Conservation (phyloP, 2,329 filamentous ascomycete genomes). For the Hypoxylon sp. region DNA sequence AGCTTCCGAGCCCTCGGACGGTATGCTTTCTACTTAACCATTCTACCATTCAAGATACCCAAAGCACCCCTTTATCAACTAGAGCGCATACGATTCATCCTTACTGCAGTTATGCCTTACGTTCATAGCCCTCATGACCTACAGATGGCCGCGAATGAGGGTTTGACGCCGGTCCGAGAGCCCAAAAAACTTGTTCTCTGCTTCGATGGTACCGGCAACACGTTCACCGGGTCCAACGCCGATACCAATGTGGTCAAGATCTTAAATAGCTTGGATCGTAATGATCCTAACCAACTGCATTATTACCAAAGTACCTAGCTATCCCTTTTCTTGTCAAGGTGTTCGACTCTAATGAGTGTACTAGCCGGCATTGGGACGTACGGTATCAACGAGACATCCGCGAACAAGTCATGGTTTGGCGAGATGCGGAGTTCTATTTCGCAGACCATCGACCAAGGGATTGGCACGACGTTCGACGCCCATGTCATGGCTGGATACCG, state of each 20-base stretch:
- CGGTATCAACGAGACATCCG: conserved; percentile 60
- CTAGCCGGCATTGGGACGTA: conserved; percentile 67
- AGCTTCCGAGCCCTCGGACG: conserved; percentile 3
- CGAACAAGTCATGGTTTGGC: conserved; percentile 57
- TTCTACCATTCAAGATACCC: conserved; percentile 2
- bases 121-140: neutral
- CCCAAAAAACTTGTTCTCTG: conserved; percentile 62
- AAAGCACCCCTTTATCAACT: neutral
- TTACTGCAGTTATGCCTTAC: conserved; percentile 19
- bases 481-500: conserved; percentile 68
- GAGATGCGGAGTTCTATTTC: conserved; percentile 56
- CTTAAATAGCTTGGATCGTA: conserved; percentile 62
- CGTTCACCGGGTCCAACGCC: conserved; percentile 61
- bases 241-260: conserved; percentile 70
- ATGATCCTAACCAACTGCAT: conserved; percentile 61
- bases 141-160: conserved; percentile 20
- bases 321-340: neutral
- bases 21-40: neutral
- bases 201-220: conserved; percentile 66
- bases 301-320: conserved; percentile 63
- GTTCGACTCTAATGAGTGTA: neutral
- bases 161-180: conserved; percentile 20
- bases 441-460: conserved; percentile 60
- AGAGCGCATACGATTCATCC: conserved; percentile 4
- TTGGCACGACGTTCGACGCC: conserved; percentile 64